Base-by-base conservation (phyloP, 2,329 filamentous ascomycete species). In the Escovopsis sp. region DNA sequence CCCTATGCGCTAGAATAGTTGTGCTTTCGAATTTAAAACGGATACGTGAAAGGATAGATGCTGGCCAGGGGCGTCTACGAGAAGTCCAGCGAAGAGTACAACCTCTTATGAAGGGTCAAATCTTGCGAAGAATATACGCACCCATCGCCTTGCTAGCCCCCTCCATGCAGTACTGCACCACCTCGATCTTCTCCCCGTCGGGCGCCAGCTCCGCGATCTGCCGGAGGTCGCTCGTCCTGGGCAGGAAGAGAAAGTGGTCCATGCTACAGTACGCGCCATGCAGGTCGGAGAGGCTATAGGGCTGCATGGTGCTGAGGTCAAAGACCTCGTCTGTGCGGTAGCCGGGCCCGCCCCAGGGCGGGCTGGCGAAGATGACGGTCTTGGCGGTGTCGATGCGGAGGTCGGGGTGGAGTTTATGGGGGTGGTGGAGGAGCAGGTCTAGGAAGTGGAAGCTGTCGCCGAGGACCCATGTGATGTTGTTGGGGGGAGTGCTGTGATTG, bases 81-180 rank as follows among this genome's bases (percentile, higher is more conserved):
- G n/a, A n/a, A n/a, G n/a, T n/a, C n/a, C n/a, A n/a, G n/a, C n/a
- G n/a, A n/a, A n/a, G n/a, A n/a, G n/a, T 5, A 23, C 21, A 25
- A 25, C 21, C 21, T 25, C 21, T 21, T 5, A 21, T 21, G 21
- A 3, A 25, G 21, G 11, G 11, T 25, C 17, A 31, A 6, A 16
- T 15, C 13, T 39, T 35, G 17, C 33, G 28, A 5, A 70, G 70
- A 16, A 77, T 60, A 46, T 74, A 79, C 21, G 68, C 72, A n/a
- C 76, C 72, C 54, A 79, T 57, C 36, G 79, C 81, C 58, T 94
- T 94, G 56, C 87, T 94, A 6, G 82, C 82, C 11, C 86, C 85
- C 47, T 81, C 69, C 62, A 93, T 83, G 51, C 87, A 94, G 53
- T 96, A 96, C 60, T 98, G 90, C 33, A 83, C 73, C 18, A 88